A percentile compares a stretch with the other conserved stretches of the same genome.
These are phyloP conservation scores for Toxicodendron radicans DNA, from an alignment of 345 rosid genomes.

Conservation along the genomic window DNA sequence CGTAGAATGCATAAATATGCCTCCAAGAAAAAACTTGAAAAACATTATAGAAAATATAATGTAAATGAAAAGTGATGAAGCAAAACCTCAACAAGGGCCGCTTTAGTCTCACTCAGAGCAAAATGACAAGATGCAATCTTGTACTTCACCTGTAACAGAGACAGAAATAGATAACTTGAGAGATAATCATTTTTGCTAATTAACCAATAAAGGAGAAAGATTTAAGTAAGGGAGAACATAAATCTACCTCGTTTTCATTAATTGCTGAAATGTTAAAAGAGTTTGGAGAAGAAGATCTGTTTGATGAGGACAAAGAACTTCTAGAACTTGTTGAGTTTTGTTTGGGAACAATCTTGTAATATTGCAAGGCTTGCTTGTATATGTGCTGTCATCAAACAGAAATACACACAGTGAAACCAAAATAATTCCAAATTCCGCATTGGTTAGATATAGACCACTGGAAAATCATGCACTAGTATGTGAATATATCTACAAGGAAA, in stretches of 20 bases:
- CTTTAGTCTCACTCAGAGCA: constrained; percentile 68
- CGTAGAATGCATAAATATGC: background rate
- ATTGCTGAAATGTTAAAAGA: constrained; percentile 60
- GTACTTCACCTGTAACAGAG: constrained; percentile 67
- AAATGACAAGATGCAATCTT: constrained; percentile 91
- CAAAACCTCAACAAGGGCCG: constrained; percentile 82
- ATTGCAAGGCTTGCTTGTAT: constrained; percentile 87
- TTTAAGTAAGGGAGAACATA: background rate
- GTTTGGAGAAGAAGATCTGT: constrained; percentile 79
- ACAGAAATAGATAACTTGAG: background rate
- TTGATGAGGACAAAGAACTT: constrained; percentile 66
- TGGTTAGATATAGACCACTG: background rate
- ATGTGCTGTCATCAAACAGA: constrained; percentile 47
- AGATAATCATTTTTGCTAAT: background rate
- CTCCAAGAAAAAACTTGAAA: background rate
- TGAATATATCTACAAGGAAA: background rate
- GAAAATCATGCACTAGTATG: background rate
- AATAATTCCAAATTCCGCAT: background rate
- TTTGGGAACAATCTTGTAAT: constrained; percentile 66
- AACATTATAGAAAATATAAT: background rate
- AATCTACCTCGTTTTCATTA: constrained; percentile 83
- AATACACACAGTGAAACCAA: constrained; percentile 9
- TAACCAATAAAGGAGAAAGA: background rate
- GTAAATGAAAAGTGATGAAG: constrained; percentile 18
- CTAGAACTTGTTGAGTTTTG: constrained; percentile 66